phyloP scores from a whole-genome alignment of 1,284 basidiomycete species.

The Pascua guehoae region DNA sequence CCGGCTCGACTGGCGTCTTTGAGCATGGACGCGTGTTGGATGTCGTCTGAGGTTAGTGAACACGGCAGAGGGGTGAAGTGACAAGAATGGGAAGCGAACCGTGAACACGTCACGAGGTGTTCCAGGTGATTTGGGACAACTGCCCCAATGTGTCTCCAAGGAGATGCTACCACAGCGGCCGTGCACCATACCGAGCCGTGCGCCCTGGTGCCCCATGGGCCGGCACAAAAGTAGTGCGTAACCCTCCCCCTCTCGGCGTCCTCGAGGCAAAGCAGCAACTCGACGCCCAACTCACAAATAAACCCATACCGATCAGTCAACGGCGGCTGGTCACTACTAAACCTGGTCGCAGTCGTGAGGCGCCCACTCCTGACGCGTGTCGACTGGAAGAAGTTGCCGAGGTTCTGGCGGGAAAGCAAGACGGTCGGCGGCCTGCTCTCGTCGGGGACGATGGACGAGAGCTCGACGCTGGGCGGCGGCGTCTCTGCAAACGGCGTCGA shows the following conservation, averaged over 20 bases:
- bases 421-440: constrained; percentile 75
- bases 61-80: too few species aligned
- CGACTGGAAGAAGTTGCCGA: constrained; percentile 41
- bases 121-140: neutral
- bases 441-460: constrained; percentile 83
- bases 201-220: too few species aligned
- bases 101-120: too few species aligned
- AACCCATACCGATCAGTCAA: constrained; percentile 93
- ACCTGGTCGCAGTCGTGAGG: constrained; percentile 51
- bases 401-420: constrained; percentile 41
- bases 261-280: constrained; percentile 33
- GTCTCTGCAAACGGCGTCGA: constrained; percentile 28
- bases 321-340: constrained; percentile 59
- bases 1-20: constrained; percentile 58
- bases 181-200: too few species aligned
- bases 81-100: too few species aligned
- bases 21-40: constrained; percentile 73
- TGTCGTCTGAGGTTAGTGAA: constrained; percentile 58
- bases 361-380: constrained; percentile 31
- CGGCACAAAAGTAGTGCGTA: too few species aligned
- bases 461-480: constrained; percentile 60
- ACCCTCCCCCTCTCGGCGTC: too few species aligned
- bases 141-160: too few species aligned
- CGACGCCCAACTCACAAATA: constrained; percentile 64
- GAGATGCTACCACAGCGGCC: too few species aligned